phyloP scores from a whole-genome alignment of 352 stramenopile genomes.

The Aphanomyces euteiches region DNA sequence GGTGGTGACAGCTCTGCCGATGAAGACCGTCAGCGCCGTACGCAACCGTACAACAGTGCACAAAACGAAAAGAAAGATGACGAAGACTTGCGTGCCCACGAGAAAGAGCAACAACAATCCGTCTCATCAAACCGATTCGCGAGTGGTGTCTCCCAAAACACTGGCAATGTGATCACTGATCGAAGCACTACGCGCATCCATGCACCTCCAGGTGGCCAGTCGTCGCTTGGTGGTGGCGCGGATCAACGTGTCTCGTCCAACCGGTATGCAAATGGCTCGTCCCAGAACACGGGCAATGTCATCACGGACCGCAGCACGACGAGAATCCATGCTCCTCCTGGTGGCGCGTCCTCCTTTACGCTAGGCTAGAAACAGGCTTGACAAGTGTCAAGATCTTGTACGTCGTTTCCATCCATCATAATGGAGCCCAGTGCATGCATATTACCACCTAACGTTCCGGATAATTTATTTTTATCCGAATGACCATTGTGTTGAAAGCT shows the following conservation, averaged over 20 bases:
- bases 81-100: slow-evolving; percentile 24
- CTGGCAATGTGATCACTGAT: slow-evolving; percentile 86
- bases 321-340: slow-evolving; percentile 83
- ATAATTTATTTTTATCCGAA: neutral
- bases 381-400: no score
- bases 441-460: no score
- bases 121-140: slow-evolving; percentile 85
- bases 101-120: slow-evolving; percentile 38
- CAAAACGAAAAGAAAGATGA: slow-evolving; percentile 23
- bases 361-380: slow-evolving; percentile 44
- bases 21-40: neutral
- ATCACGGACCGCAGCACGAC: slow-evolving; percentile 87
- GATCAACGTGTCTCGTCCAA: slow-evolving; percentile 61
- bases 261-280: slow-evolving; percentile 71
- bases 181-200: slow-evolving; percentile 85
- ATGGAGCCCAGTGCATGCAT: no score
- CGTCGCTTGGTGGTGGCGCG: neutral
- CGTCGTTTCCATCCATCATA: no score
- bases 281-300: slow-evolving; percentile 88
- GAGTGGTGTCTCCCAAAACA: slow-evolving; percentile 78
- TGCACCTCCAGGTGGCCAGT: slow-evolving; percentile 38
- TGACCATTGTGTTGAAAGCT: no score
- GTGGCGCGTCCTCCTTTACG: slow-evolving; percentile 74
- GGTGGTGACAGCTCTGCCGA: slow-evolving; percentile 36
- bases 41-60: slow-evolving; percentile 39